phyloP scores from a whole-genome alignment of 2,329 filamentous ascomycete species.

The Chrysosporium keratinophilum region DNA sequence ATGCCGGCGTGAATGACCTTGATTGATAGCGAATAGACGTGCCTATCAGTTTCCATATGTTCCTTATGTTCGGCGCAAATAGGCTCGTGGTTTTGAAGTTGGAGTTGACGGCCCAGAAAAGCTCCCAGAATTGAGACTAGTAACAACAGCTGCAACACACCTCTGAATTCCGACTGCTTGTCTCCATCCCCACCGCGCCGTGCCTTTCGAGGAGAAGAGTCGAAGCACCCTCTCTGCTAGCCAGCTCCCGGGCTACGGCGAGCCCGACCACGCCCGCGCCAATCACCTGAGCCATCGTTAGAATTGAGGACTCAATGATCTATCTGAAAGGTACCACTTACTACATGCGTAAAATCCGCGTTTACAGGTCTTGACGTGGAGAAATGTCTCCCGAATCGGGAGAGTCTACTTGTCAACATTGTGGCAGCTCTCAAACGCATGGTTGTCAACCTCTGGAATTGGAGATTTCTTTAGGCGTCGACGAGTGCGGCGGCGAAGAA shows the following conservation, averaged over 20 bases:
- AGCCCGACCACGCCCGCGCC: conserved; percentile 69
- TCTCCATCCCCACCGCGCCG: conserved; percentile 66
- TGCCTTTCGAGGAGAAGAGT: conserved; percentile 78
- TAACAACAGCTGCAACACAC: conserved; percentile 26
- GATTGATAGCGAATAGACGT: background rate
- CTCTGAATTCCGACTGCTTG: conserved; percentile 82
- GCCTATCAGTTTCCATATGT: background rate
- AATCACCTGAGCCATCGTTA: conserved; percentile 41
- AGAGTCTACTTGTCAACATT: background rate
- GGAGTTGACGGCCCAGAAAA: background rate
- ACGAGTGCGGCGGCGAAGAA: background rate
- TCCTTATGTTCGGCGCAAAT: background rate
- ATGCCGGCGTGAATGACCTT: conserved; percentile 88
- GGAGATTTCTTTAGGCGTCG: background rate
- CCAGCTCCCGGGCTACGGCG: conserved; percentile 63
- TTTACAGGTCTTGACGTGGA: conserved; percentile 32
- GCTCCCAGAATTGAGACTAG: background rate
- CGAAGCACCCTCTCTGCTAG: conserved; percentile 48
- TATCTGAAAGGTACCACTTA: conserved; percentile 18
- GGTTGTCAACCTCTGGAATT: background rate
- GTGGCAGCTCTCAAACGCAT: conserved; percentile 2
- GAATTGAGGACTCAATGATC: background rate
- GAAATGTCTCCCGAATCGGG: conserved; percentile 27
- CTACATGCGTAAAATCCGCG: conserved; percentile 55
- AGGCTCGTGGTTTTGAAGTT: background rate